phyloP scores from a whole-genome alignment of 1,284 basidiomycete species.

The Lignosus rhinocerotis region DNA sequence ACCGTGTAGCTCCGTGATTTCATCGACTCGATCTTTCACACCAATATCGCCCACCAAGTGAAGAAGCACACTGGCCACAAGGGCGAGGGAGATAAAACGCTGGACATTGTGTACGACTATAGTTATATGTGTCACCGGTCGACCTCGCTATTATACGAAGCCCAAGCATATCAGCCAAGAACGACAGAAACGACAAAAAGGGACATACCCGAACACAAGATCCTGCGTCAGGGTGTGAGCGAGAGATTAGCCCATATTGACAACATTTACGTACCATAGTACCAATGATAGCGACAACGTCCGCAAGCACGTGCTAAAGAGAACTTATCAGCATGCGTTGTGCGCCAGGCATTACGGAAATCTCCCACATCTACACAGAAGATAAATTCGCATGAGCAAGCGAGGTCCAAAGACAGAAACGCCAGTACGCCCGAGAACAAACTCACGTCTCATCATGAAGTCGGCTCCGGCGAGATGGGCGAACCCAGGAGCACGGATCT shows the following conservation, averaged over 20 bases:
- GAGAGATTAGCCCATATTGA: constrained; percentile 20
- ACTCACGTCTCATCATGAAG: constrained; percentile 91
- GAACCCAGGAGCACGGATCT: constrained; percentile 93
- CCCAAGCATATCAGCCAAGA: constrained; percentile 7
- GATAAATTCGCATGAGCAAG: constrained; percentile 13
- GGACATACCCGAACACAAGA: constrained; percentile 78
- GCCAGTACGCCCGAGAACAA: neutral
- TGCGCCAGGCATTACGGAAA: constrained; percentile 3
- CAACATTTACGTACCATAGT: constrained; percentile 71
- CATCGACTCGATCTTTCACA: neutral
- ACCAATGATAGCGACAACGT: constrained; percentile 91
- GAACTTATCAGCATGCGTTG: constrained; percentile 28
- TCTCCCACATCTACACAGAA: constrained; percentile 55
- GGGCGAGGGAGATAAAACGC: constrained; percentile 5
- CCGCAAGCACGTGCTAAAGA: constrained; percentile 81
- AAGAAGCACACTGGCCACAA: constrained; percentile 31
- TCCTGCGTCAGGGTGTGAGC: constrained; percentile 38
- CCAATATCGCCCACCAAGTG: neutral
- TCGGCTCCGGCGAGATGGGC: constrained; percentile 91
- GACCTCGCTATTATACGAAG: constrained; percentile 38
- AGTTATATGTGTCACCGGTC: constrained; percentile 37
- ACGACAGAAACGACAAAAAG: neutral
- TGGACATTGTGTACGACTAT: constrained; percentile 17
- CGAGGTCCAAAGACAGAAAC: constrained; percentile 1
- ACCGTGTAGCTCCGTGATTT: constrained; percentile 32